phyloP scores from a whole-genome alignment of 768 basidiomycete species.

The Lentinula lateritia region DNA sequence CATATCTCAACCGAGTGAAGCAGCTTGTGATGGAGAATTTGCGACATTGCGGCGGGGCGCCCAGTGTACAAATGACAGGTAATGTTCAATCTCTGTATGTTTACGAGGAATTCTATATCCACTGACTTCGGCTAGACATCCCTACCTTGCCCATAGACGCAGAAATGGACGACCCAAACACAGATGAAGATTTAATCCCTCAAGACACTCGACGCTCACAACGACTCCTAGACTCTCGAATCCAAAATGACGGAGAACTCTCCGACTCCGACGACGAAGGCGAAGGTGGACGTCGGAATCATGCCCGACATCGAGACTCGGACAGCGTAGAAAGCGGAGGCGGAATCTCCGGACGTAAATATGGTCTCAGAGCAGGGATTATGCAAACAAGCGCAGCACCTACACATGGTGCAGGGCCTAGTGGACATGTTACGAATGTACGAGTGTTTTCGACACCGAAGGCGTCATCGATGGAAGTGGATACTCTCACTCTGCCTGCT shows the following conservation, averaged over 20 bases:
- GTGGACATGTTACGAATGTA: slow-evolving; percentile 56
- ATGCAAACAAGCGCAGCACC: slow-evolving; percentile 55
- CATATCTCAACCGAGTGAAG: slow-evolving; percentile 91
- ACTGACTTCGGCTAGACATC: slow-evolving; percentile 48
- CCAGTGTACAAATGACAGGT: slow-evolving; percentile 91
- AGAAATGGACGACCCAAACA: slow-evolving; percentile 71
- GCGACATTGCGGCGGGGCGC: slow-evolving; percentile 79
- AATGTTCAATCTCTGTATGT: slow-evolving; percentile 14
- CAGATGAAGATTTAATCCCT: slow-evolving; percentile 79
- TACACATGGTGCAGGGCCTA: slow-evolving; percentile 73
- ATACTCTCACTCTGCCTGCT: background rate
- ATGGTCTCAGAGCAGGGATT: slow-evolving; percentile 67
- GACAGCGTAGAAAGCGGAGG: slow-evolving; percentile 32
- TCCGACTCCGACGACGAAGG: slow-evolving; percentile 99
- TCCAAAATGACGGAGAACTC: slow-evolving; percentile 83
- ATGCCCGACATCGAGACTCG: slow-evolving; percentile 49
- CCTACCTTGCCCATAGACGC: slow-evolving; percentile 83
- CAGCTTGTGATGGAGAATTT: slow-evolving; percentile 90
- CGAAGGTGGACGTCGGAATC: slow-evolving; percentile 75
- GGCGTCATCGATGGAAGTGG: slow-evolving; percentile 1
- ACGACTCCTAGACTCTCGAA: slow-evolving; percentile 71
- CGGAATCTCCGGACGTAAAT: slow-evolving; percentile 36
- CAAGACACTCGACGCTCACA: slow-evolving; percentile 72
- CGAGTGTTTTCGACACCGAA: slow-evolving; percentile 31
- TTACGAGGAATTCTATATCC: background rate